Percentiles rank a stretch among this genome's conserved stretches.
These are phyloP conservation scores for Epicoccum sorghinum DNA, from an alignment of 2,329 filamentous ascomycete genomes.

Conservation along the genomic window DNA sequence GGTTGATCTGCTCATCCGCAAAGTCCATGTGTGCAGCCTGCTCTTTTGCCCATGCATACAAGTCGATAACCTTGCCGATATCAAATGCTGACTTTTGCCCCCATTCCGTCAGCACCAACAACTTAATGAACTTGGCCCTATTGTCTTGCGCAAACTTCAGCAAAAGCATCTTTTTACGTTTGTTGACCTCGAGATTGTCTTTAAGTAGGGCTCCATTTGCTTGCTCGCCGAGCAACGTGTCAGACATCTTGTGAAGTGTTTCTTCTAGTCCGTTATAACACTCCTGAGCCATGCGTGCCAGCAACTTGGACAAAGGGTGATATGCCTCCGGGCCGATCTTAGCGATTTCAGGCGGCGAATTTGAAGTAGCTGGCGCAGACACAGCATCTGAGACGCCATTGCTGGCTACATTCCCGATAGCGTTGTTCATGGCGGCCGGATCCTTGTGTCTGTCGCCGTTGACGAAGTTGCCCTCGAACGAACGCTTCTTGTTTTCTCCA, in stretches of 20 bases:
- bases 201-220: conserved; percentile 52
- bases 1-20: conserved; percentile 65
- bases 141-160: conserved; percentile 79
- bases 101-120: conserved; percentile 90
- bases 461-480: conserved; percentile 36
- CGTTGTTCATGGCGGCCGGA: conserved; percentile 21
- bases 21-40: conserved; percentile 37
- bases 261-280: conserved; percentile 80
- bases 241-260: conserved; percentile 71
- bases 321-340: conserved; percentile 77
- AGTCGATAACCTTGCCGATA: conserved; percentile 86
- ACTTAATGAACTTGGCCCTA: conserved; percentile 90
- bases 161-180: conserved; percentile 72
- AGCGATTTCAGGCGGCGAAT: conserved; percentile 58
- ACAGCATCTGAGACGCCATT: conserved; percentile 28
- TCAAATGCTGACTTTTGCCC: conserved; percentile 67
- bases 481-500: conserved; percentile 39
- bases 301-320: conserved; percentile 74
- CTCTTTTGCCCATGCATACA: conserved; percentile 72
- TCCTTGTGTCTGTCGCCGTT: conserved; percentile 33
- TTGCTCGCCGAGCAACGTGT: conserved; percentile 65
- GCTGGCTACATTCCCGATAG: conserved; percentile 10
- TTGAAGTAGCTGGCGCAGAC: conserved; percentile 18
- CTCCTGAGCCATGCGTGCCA: conserved; percentile 80
- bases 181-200: conserved; percentile 37